These are phyloP conservation scores for Leishmania major DNA, from an alignment of 208 protist genomes.

Conservation along the genomic window DNA sequence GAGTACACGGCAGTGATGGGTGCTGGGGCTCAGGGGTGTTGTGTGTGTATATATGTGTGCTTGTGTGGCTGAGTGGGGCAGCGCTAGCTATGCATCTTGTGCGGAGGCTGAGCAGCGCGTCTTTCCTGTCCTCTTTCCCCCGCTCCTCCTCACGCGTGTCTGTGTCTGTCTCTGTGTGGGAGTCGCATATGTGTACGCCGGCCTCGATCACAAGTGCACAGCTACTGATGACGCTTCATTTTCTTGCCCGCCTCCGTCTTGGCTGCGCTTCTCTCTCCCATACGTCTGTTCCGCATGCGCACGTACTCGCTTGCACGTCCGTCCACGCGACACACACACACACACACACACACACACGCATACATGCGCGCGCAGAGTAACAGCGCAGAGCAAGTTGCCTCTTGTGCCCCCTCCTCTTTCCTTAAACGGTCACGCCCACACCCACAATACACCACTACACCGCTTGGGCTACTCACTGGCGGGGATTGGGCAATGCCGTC, in stretches of 20 bases:
- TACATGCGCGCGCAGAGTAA: not conserved
- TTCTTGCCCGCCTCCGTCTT: not conserved
- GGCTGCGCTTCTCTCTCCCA: not conserved
- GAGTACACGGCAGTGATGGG: not conserved
- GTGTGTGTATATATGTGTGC: not conserved
- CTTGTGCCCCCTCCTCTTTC: not conserved
- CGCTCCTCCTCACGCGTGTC: not conserved
- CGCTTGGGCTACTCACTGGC: not conserved
- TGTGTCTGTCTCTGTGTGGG: not conserved
- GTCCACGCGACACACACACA: no score
- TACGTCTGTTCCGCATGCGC: not conserved
- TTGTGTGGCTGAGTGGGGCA: not conserved
- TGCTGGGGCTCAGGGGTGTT: not conserved
- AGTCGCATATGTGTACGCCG: not conserved
- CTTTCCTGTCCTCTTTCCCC: not conserved
- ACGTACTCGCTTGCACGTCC: not conserved
- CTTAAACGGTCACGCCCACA: not conserved
- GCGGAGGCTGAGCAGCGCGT: not conserved
- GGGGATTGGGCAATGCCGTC: conserved; percentile 3
- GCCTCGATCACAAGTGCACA: not conserved
- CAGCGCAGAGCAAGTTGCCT: not conserved
- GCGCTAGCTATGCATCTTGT: not conserved
- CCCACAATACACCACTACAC: not conserved
- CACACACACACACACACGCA: not conserved
- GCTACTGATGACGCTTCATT: not conserved